phyloP scores from a whole-genome alignment of 2,329 filamentous ascomycete genomes.

The Cytospora schulzeri region DNA sequence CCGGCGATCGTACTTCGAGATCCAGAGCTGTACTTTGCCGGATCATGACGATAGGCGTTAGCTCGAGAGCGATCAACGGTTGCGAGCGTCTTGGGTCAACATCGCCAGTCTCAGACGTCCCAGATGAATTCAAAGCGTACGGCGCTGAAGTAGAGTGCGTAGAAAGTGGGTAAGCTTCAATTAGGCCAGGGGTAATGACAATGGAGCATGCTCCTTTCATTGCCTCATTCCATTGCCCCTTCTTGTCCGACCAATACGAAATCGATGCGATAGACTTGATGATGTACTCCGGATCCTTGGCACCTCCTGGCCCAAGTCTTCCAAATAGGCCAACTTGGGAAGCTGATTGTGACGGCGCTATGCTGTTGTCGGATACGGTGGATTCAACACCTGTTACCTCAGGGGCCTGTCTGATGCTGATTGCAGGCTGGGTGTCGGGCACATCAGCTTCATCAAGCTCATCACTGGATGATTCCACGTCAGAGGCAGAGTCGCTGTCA shows the following conservation, averaged over 20 bases:
- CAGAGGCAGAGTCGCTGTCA: conserved; percentile 55
- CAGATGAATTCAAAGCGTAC: conserved; percentile 38
- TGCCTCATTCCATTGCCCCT: conserved; percentile 62
- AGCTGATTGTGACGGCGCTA: conserved; percentile 79
- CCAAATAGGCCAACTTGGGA: conserved; percentile 63
- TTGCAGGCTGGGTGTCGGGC: conserved; percentile 59
- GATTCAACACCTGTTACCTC: conserved; percentile 38
- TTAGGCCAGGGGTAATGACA: conserved; percentile 58
- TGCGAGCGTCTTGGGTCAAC: conserved; percentile 36
- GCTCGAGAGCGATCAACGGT: conserved; percentile 71
- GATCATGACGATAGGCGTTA: conserved; percentile 89
- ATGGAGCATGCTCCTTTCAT: conserved; percentile 55
- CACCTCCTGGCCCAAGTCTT: conserved; percentile 54
- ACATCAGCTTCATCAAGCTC: conserved; percentile 64
- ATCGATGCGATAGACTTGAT: conserved; percentile 56
- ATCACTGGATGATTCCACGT: conserved; percentile 51
- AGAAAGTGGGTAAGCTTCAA: conserved; percentile 57
- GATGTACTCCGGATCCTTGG: conserved; percentile 47
- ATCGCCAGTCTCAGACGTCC: conserved; percentile 37
- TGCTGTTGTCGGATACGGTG: conserved; percentile 56
- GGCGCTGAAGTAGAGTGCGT: conserved; percentile 39
- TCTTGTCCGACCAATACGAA: conserved; percentile 64
- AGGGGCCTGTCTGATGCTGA: conserved; percentile 54
- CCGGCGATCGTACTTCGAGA: conserved; percentile 88
- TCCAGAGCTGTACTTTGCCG: conserved; percentile 90